Evolutionary conservation across 139 green algal species (phyloP).

Genomic region (Eudorina sp.): DNA sequence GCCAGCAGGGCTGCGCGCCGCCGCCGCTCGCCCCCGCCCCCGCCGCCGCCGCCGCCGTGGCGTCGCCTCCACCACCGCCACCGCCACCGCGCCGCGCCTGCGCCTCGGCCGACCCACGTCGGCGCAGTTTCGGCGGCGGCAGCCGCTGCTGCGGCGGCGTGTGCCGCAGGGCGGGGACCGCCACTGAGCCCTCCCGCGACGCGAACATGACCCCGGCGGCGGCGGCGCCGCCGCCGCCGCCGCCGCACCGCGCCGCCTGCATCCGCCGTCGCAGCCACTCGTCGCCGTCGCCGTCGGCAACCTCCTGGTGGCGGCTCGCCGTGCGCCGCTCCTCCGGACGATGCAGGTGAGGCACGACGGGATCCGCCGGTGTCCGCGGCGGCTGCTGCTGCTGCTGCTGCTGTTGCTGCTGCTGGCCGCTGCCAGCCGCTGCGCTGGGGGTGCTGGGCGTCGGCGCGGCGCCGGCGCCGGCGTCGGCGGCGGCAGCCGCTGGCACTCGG

Average conservation of each 20-base stretch:
- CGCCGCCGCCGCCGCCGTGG: not conserved
- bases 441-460: too few relatives aligned
- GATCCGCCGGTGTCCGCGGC: too few relatives aligned
- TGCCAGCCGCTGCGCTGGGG: not conserved
- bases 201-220: too few relatives aligned
- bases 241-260: too few relatives aligned
- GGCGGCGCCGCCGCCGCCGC: too few relatives aligned
- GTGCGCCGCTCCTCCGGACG: too few relatives aligned
- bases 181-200: too few relatives aligned
- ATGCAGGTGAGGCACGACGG: too few relatives aligned
- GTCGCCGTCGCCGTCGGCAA: too few relatives aligned
- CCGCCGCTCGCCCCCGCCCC: not conserved
- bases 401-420: not conserved
- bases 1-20: not conserved
- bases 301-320: not conserved
- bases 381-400: not conserved
- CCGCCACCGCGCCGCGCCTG: not conserved
- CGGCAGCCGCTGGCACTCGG: too few relatives aligned
- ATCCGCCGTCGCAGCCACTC: too few relatives aligned
- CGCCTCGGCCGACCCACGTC: not conserved
- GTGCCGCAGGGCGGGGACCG: too few relatives aligned
- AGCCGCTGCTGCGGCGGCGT: not conserved
- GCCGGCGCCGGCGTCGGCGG: not conserved
- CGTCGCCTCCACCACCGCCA: not conserved
- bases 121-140: slow-evolving; percentile 1